These are phyloP conservation scores for Hibiscus trionum DNA, from an alignment of 345 rosid genomes.

Conservation along the genomic window DNA sequence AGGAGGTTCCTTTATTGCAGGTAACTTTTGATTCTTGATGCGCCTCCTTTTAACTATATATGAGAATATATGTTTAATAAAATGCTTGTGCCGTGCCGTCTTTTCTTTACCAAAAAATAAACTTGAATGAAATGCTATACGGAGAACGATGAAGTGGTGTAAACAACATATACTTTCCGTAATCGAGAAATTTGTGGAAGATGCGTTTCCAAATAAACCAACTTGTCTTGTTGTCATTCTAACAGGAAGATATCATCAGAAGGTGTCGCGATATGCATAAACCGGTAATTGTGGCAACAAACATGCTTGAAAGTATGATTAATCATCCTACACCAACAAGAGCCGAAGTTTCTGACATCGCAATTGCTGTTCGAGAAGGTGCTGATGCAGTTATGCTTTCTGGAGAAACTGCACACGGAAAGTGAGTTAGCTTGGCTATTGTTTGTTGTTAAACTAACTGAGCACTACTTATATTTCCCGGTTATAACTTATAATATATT, in stretches of 20 bases:
- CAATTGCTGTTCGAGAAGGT: conserved; percentile 96
- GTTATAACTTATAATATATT: neutral
- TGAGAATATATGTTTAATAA: neutral
- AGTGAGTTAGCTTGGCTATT: conserved; percentile 40
- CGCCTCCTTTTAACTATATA: neutral
- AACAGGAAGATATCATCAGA: conserved; percentile 70
- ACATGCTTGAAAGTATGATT: conserved; percentile 99
- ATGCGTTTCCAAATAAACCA: neutral
- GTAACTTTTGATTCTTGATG: conserved; percentile 20
- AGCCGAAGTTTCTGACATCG: conserved; percentile 98
- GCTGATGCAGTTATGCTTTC: conserved; percentile 98
- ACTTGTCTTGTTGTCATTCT: conserved; percentile 6
- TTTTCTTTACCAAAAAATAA: too few relatives aligned
- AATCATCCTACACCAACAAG: conserved; percentile 97
- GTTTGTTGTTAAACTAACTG: neutral
- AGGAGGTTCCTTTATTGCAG: conserved; percentile 98
- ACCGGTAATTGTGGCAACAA: conserved; percentile 97
- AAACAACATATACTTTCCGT: neutral
- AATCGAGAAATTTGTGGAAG: neutral
- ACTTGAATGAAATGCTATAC: too few relatives aligned
- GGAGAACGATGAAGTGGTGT: neutral
- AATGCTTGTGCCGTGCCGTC: too few relatives aligned
- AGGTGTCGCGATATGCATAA: conserved; percentile 96
- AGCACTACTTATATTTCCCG: neutral
- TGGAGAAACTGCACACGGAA: conserved; percentile 98